Conservation (phyloP, 1,139 yeast genomes). For the Geotrichum aggregatum region DNA sequence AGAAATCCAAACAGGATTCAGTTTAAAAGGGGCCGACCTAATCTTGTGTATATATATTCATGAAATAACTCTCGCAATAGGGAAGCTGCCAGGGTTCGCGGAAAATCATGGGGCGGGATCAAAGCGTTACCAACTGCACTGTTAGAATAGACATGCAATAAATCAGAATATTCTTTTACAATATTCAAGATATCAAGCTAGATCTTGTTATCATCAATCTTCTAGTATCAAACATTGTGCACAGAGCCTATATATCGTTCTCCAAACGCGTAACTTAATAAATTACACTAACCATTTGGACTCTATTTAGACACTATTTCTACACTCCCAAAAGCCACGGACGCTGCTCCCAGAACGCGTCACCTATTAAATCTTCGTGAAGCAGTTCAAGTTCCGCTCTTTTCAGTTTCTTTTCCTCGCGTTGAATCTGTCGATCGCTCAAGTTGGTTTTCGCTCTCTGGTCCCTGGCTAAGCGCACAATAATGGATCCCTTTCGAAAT, state of each 20-base stretch:
- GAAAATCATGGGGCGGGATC: slow-evolving; percentile 4
- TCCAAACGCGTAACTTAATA: no score
- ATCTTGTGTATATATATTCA: not conserved
- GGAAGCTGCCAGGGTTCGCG: not conserved
- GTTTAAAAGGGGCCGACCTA: no score
- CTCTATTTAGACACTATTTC: no score
- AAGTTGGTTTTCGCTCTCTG: slow-evolving; percentile 25
- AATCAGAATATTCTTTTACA: no score
- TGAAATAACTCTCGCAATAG: not conserved
- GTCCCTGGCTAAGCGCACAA: slow-evolving; percentile 50
- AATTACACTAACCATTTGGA: no score
- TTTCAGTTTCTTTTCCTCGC: slow-evolving; percentile 47
- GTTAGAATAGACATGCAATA: no score
- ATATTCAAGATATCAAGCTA: no score
- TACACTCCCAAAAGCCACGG: slow-evolving; percentile 21
- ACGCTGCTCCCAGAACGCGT: slow-evolving; percentile 31
- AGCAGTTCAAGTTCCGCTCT: slow-evolving; percentile 47
- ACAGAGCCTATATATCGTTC: no score
- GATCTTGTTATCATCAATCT: no score
- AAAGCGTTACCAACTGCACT: slow-evolving; percentile 5
- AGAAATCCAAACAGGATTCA: no score
- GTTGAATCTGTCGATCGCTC: slow-evolving; percentile 48
- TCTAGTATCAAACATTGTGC: no score
- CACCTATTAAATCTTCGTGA: slow-evolving; percentile 42
- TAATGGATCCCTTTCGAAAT: slow-evolving; percentile 77